Base-by-base conservation (phyloP, 75 land plant species). In the Pinus taeda region DNA sequence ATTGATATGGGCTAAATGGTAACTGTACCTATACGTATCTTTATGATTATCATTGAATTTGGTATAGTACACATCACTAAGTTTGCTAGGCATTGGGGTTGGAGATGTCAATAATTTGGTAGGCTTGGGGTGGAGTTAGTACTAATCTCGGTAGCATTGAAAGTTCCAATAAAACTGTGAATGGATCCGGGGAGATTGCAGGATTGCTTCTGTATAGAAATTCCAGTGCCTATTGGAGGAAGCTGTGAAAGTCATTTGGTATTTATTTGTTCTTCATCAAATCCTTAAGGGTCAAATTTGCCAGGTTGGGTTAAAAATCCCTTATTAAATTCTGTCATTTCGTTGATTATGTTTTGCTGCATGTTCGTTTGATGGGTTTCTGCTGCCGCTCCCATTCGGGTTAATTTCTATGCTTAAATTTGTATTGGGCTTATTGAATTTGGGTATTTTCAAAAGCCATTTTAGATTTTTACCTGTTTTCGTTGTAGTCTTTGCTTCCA, bases 171-270 rank as follows among this genome's bases (percentile, higher is more conserved):
- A 8, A 39, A 49, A 49, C 55, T 3, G 24, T 42, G 39, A 69
- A 69, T 42, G 72, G 72, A 69, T 69, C 53, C 53, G 42, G 55
- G 72, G 49, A 69, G 36, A 20, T 45, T 42, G 72, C 49, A 42
- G 39, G 42, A 49, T 49, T 11, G 55, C 55, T 49, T 49, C 12
- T 42, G 11, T 69, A 20, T 42, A 69, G 72, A 69, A 49, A 69
- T 69, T 69, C 13, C 72, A 39, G 20, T n/a, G 24, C 49, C 0
- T 69, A 20, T 18, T 11, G 13, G 18, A 37, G 42, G 72, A 42
- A 37, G 22, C 72, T 24, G 22, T 42, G 21, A 69, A 69, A n/a
- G 6, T 30, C 37, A 39, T 69, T 69, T 30, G 14, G 3, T 12
- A n/a, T 22, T 21, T 53, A n/a, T 7, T 69, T 69, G 37, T 42